A percentile compares a stretch with the other conserved stretches of the same genome.
phyloP scores from a whole-genome alignment of 176 grass and related monocot genomes.

The Phoenix roebelenii region DNA sequence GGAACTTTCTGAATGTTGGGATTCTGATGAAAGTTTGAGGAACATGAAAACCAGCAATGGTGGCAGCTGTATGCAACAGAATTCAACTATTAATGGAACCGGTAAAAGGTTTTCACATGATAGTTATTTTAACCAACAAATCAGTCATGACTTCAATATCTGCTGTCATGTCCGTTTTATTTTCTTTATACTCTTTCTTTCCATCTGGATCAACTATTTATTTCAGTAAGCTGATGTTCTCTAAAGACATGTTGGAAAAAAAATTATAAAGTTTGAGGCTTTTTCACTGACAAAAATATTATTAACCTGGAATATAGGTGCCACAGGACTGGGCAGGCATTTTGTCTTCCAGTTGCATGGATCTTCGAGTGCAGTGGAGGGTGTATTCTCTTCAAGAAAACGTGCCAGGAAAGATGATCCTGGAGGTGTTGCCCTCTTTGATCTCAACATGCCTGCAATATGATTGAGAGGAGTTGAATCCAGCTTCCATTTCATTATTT shows the following conservation, averaged over 20 bases:
- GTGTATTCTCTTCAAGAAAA: conserved; percentile 40
- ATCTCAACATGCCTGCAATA: too few relatives aligned
- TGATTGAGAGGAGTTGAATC: too few relatives aligned
- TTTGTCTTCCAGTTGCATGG: conserved; percentile 22
- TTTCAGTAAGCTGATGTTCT: neutral
- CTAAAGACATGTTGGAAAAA: neutral
- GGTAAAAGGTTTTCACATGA: conserved; percentile 14
- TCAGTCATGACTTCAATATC: neutral
- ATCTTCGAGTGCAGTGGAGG: conserved; percentile 60
- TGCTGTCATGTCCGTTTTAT: too few relatives aligned
- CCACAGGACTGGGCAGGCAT: conserved; percentile 37
- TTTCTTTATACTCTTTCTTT: too few relatives aligned
- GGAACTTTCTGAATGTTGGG: conserved; percentile 51
- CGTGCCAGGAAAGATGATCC: conserved; percentile 40
- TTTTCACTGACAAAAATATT: conserved; percentile 15
- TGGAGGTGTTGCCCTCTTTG: too few relatives aligned
- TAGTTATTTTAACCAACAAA: neutral
- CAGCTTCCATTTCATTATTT: too few relatives aligned
- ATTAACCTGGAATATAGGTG: conserved; percentile 26
- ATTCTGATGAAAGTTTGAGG: conserved; percentile 57
- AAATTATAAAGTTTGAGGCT: neutral
- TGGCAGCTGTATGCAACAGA: conserved; percentile 31
- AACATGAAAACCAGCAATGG: conserved; percentile 37
- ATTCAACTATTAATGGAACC: conserved; percentile 34
- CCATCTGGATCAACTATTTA: too few relatives aligned